These are phyloP conservation scores for Microbotryum lychnidis-dioicae DNA, from an alignment of 1,284 basidiomycete genomes.

Conservation along the genomic window DNA sequence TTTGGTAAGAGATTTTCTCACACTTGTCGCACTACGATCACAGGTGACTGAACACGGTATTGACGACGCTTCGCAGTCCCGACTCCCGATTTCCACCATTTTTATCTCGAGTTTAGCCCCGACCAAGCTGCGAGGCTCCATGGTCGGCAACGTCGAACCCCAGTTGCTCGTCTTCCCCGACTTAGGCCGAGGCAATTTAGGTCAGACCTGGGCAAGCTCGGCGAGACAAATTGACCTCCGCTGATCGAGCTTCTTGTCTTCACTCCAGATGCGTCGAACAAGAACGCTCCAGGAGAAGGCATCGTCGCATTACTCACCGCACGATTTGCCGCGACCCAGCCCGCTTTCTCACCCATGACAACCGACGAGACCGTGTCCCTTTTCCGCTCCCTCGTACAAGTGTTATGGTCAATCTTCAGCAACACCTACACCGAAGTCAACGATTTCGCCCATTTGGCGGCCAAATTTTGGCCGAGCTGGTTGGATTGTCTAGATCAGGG, in stretches of 20 bases:
- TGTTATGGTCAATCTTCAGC: slow-evolving; percentile 14
- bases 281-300: neutral
- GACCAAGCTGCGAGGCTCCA: slow-evolving; percentile 22
- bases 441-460: slow-evolving; percentile 13
- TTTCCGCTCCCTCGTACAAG: slow-evolving; percentile 9
- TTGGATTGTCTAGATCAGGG: slow-evolving; percentile 5
- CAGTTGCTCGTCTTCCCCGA: neutral
- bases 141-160: slow-evolving; percentile 21
- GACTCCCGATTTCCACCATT: slow-evolving; percentile 16
- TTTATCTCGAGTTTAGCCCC: slow-evolving; percentile 15
- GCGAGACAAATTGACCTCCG: neutral
- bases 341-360: no score
- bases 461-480: slow-evolving; percentile 22
- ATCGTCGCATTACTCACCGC: slow-evolving; percentile 3
- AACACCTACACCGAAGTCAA: slow-evolving; percentile 10
- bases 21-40: neutral
- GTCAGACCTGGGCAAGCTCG: neutral
- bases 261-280: neutral
- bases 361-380: neutral
- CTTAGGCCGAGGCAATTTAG: neutral
- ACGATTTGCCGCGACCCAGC: slow-evolving; percentile 13
- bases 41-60: neutral
- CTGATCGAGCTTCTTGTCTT: neutral
- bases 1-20: slow-evolving; percentile 6
- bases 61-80: slow-evolving; percentile 1